phyloP scores from a whole-genome alignment of 139 green algal species.

The Prasinococcaceae sp. region DNA sequence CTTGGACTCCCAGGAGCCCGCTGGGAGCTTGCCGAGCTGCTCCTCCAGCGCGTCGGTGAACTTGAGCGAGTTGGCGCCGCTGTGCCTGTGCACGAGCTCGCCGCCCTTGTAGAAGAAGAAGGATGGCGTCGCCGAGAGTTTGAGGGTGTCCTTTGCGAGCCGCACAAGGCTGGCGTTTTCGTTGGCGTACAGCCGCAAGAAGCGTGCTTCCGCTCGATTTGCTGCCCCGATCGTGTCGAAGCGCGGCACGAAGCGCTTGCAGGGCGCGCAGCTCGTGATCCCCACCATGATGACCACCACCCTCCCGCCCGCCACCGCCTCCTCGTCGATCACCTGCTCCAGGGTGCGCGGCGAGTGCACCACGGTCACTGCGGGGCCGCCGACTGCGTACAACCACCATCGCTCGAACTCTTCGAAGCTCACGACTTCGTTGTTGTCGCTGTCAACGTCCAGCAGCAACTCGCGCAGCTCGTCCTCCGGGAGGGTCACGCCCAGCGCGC shows the following conservation, averaged over 20 bases:
- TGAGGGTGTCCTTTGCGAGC: slow-evolving; percentile 9
- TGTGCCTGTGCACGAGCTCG: slow-evolving; percentile 12
- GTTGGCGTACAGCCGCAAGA: slow-evolving; percentile 17
- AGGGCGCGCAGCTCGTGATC: slow-evolving; percentile 26
- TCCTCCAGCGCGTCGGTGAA: slow-evolving; percentile 12
- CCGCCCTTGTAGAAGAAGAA: slow-evolving; percentile 20
- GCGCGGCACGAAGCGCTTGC: slow-evolving; percentile 17
- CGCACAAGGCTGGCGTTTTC: slow-evolving; percentile 18
- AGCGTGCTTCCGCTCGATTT: slow-evolving; percentile 3
- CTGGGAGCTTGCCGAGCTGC: background rate
- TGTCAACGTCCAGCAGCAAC: slow-evolving; percentile 19
- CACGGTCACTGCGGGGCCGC: slow-evolving; percentile 2
- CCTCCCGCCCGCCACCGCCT: background rate
- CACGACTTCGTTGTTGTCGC: background rate
- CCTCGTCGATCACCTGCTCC: slow-evolving; percentile 16
- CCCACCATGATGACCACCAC: slow-evolving; percentile 19
- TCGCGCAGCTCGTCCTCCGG: slow-evolving; percentile 12
- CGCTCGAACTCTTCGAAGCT: slow-evolving; percentile 14
- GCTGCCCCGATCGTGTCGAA: slow-evolving; percentile 8
- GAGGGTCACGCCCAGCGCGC: slow-evolving; percentile 2
- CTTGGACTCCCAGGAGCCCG: background rate
- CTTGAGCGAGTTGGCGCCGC: slow-evolving; percentile 9
- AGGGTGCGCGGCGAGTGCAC: slow-evolving; percentile 14
- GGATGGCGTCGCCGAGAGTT: slow-evolving; percentile 12
- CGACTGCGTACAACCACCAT: slow-evolving; percentile 9